These are phyloP conservation scores for Vigna unguiculata DNA, from an alignment of 306 rosid species.

Conservation along the genomic window DNA sequence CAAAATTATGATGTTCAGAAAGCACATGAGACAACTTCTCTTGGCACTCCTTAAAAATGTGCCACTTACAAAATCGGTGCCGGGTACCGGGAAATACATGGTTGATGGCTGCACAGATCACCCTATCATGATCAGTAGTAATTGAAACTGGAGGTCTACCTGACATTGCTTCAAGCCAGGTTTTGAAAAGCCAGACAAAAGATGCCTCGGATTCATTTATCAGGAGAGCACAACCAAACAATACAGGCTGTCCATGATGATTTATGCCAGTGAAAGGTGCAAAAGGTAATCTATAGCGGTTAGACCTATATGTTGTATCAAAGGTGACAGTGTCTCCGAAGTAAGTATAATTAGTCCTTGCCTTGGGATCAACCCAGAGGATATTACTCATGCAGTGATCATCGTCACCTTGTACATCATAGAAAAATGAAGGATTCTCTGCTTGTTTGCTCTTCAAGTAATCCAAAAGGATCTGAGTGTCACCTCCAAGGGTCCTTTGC, in stretches of 20 bases:
- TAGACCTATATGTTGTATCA: slow-evolving; percentile 54
- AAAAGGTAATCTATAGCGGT: slow-evolving; percentile 52
- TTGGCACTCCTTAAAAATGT: slow-evolving; percentile 51
- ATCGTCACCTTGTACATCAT: slow-evolving; percentile 46
- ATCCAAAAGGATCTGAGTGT: slow-evolving; percentile 48
- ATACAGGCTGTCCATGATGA: slow-evolving; percentile 51
- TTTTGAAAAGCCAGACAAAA: slow-evolving; percentile 47
- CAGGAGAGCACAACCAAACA: slow-evolving; percentile 47
- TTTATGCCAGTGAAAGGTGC: slow-evolving; percentile 49
- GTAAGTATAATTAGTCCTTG: slow-evolving; percentile 47
- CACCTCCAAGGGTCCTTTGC: slow-evolving; percentile 55
- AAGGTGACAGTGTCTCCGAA: slow-evolving; percentile 52
- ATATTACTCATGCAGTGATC: slow-evolving; percentile 49
- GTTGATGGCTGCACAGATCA: slow-evolving; percentile 46
- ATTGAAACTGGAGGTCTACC: slow-evolving; percentile 46
- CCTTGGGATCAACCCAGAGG: slow-evolving; percentile 48
- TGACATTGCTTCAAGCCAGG: slow-evolving; percentile 48
- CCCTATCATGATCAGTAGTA: slow-evolving; percentile 53
- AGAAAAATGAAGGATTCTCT: slow-evolving; percentile 50
- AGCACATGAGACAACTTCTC: slow-evolving; percentile 49
- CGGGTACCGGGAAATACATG: slow-evolving; percentile 48
- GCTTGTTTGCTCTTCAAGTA: slow-evolving; percentile 47
- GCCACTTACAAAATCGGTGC: slow-evolving; percentile 53
- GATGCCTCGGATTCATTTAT: slow-evolving; percentile 49
- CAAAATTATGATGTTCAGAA: slow-evolving; percentile 42